phyloP scores from a whole-genome alignment of 2,329 filamentous ascomycete genomes.

The Peltaster fructicola region DNA sequence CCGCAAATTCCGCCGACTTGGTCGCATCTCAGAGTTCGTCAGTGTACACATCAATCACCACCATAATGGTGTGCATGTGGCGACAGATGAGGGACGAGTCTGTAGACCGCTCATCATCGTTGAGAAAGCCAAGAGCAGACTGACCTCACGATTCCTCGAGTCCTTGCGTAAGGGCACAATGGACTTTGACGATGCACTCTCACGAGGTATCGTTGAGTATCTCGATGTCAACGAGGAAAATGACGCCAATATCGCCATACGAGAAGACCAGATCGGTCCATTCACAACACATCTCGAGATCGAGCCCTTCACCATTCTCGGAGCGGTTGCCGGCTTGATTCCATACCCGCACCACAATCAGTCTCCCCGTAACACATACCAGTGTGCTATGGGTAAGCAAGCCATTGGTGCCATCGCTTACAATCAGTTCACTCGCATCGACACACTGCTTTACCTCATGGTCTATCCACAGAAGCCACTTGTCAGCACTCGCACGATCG shows the following conservation, averaged over 20 bases:
- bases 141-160: slow-evolving; percentile 61
- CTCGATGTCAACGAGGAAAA: slow-evolving; percentile 98
- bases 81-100: slow-evolving; percentile 91
- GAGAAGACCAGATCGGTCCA: slow-evolving; percentile 66
- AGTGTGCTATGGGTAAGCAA: slow-evolving; percentile 99
- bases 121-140: slow-evolving; percentile 66
- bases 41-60: slow-evolving; percentile 93
- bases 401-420: slow-evolving; percentile 96
- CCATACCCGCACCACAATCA: slow-evolving; percentile 98
- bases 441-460: slow-evolving; percentile 87
- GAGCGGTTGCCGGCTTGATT: slow-evolving; percentile 88
- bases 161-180: slow-evolving; percentile 67
- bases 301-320: slow-evolving; percentile 90
- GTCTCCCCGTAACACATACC: slow-evolving; percentile 94
- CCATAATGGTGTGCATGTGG: slow-evolving; percentile 80
- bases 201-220: slow-evolving; percentile 81
- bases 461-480: slow-evolving; percentile 96
- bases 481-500: slow-evolving; percentile 93
- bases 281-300: slow-evolving; percentile 91
- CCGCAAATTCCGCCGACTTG: slow-evolving; percentile 69
- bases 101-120: slow-evolving; percentile 93
- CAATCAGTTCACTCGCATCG: slow-evolving; percentile 93
- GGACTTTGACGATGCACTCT: slow-evolving; percentile 87
- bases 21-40: slow-evolving; percentile 87
- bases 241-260: slow-evolving; percentile 80